Evolutionary conservation across 2,329 filamentous ascomycete species (phyloP).

Genomic region (Fusarium scirpi): DNA sequence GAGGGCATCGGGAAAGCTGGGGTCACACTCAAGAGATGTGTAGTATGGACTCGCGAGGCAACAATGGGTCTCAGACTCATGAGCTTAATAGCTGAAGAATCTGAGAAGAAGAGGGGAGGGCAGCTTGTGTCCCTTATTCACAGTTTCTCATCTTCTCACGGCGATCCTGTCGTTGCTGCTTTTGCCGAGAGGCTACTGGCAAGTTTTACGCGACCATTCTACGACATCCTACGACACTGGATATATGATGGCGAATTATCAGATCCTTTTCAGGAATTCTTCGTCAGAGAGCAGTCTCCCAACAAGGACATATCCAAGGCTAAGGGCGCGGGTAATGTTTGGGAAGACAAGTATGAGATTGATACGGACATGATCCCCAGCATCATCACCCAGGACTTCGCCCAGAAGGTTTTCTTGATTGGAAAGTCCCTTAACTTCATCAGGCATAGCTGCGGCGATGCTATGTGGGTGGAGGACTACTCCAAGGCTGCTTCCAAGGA

Average conservation of each 20-base stretch:
- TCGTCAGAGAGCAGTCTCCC: conserved; percentile 83
- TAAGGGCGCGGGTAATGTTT: conserved; percentile 85
- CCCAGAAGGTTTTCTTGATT: conserved; percentile 95
- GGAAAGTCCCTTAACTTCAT: conserved; percentile 99
- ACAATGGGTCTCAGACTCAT: conserved; percentile 95
- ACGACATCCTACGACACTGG: conserved; percentile 95
- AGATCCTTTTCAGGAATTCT: conserved; percentile 97
- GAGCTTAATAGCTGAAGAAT: conserved; percentile 93
- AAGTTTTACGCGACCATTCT: conserved; percentile 93
- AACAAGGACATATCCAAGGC: conserved; percentile 62
- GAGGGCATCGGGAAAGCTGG: conserved; percentile 84
- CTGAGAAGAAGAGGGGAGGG: conserved; percentile 84
- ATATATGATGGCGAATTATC: conserved; percentile 98
- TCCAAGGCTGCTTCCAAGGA: conserved; percentile 94
- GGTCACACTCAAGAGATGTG: conserved; percentile 93
- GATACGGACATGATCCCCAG: conserved; percentile 88
- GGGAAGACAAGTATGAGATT: conserved; percentile 97
- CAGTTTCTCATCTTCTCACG: conserved; percentile 90
- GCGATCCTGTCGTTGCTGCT: conserved; percentile 91
- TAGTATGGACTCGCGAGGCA: conserved; percentile 97
- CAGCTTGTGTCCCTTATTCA: conserved; percentile 95
- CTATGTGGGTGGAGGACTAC: conserved; percentile 94
- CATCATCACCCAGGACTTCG: conserved; percentile 93
- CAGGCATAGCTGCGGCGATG: conserved; percentile 92
- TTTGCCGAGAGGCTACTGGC: conserved; percentile 91